Conservation (phyloP, 208 protist genomes). For the Leishmania aethiopica region DNA sequence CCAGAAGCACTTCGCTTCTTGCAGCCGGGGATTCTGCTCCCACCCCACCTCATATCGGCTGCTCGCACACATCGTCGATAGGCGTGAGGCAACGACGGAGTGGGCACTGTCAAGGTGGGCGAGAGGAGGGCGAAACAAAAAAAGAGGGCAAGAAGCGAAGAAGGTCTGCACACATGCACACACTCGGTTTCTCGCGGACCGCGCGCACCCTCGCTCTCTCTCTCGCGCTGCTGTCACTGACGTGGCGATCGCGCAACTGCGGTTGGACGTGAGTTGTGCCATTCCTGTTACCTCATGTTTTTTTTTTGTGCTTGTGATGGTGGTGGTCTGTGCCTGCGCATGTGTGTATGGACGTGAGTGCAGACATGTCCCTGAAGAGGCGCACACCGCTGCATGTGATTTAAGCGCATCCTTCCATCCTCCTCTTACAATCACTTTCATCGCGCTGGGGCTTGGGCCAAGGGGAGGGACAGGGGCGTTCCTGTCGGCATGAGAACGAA, state of each 20-base stretch:
- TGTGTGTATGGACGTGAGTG: neutral
- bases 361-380: neutral
- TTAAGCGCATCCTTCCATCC: neutral
- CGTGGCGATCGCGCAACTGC: neutral
- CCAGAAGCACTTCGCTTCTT: neutral
- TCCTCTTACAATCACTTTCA: neutral
- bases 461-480: neutral
- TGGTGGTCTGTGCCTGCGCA: neutral
- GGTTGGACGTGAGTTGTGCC: neutral
- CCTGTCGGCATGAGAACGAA: neutral
- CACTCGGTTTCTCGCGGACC: neutral
- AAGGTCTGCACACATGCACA: neutral
- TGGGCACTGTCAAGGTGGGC: neutral
- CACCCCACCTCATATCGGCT: neutral
- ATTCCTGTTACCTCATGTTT: neutral
- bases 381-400: neutral
- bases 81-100: neutral
- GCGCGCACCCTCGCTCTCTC: neutral
- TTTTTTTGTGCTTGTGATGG: neutral
- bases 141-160: neutral
- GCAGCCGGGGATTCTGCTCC: neutral
- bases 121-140: neutral
- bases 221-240: neutral
- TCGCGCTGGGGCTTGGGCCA: neutral
- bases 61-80: neutral